A percentile compares a stretch with the other conserved stretches of the same genome.
Evolutionary conservation across 148 eudicot genomes (phyloP).

Genomic region (Amaranthus cruentus): DNA sequence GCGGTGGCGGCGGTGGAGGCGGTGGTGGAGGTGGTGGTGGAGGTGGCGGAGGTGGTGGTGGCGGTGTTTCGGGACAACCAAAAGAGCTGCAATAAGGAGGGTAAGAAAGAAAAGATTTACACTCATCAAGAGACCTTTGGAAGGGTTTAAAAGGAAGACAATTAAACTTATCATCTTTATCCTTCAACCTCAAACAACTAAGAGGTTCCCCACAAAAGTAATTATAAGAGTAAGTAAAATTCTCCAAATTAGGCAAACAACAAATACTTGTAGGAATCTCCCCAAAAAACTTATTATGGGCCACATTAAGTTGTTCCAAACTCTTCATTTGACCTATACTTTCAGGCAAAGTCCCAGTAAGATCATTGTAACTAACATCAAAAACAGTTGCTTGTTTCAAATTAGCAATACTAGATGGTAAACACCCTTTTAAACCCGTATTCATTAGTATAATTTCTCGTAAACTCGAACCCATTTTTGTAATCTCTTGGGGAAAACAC

Average conservation of each 20-base stretch:
- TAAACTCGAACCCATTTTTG: constrained; percentile 47
- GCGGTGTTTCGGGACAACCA: constrained; percentile 28
- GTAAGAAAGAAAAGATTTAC: constrained; percentile 34
- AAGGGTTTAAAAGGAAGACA: constrained; percentile 48
- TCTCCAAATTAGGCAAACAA: constrained; percentile 49
- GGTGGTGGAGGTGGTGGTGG: constrained; percentile 30
- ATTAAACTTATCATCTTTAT: constrained; percentile 42
- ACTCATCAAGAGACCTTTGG: constrained; percentile 44
- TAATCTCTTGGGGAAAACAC: constrained; percentile 52
- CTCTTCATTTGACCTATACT: constrained; percentile 47
- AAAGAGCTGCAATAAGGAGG: constrained; percentile 41
- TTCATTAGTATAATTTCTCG: constrained; percentile 49
- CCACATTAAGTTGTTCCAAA: constrained; percentile 63
- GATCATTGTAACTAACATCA: constrained; percentile 46
- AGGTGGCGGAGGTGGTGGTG: constrained; percentile 9
- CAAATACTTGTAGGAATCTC: constrained; percentile 57
- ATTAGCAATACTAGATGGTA: constrained; percentile 47
- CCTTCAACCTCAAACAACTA: constrained; percentile 36
- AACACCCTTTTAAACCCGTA: constrained; percentile 40
- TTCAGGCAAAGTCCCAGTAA: constrained; percentile 50
- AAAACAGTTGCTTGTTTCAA: constrained; percentile 45
- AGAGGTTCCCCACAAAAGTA: constrained; percentile 44
- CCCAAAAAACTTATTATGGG: constrained; percentile 49
- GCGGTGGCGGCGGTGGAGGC: background rate
- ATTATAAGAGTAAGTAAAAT: constrained; percentile 60